Percentiles rank a stretch among this genome's conserved stretches.
Conservation (phyloP, 2,329 filamentous ascomycete genomes). For the Ophiostoma ulmi region DNA sequence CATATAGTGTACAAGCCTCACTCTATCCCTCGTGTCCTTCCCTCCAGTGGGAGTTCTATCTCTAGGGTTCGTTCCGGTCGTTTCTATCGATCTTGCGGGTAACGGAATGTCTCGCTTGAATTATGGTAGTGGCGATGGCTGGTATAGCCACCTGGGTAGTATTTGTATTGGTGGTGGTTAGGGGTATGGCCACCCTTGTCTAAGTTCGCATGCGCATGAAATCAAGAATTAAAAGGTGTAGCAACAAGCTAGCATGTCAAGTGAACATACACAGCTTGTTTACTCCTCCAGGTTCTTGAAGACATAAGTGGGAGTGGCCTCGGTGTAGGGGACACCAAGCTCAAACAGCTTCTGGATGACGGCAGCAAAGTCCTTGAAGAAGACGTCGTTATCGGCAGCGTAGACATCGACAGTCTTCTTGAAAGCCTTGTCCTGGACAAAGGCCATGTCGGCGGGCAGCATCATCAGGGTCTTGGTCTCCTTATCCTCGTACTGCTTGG, state of each 20-base stretch:
- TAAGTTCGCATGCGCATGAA: constrained; percentile 7
- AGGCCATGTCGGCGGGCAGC: constrained; percentile 84
- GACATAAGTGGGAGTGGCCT: constrained; percentile 54
- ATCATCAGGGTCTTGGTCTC: constrained; percentile 89
- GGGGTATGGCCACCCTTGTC: constrained; percentile 5
- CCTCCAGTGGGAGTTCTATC: neutral
- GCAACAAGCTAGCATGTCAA: neutral
- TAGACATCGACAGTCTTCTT: constrained; percentile 76
- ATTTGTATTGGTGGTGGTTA: neutral
- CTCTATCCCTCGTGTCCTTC: neutral
- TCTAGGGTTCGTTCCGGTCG: neutral
- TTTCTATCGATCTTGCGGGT: neutral
- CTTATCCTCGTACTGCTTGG: constrained; percentile 85
- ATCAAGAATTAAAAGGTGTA: neutral
- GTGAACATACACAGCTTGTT: constrained; percentile 14
- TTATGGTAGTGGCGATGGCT: neutral
- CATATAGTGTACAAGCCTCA: neutral
- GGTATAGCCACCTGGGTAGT: neutral
- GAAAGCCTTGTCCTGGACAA: constrained; percentile 86
- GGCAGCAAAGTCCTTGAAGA: constrained; percentile 88
- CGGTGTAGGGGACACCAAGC: constrained; percentile 83
- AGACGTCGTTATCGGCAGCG: constrained; percentile 81
- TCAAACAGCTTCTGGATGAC: constrained; percentile 82
- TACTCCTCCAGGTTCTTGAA: constrained; percentile 56
- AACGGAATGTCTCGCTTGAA: neutral